Evolutionary conservation across 202 grass and related monocot species (phyloP).

Genomic region (Saccharum hybrid): DNA sequence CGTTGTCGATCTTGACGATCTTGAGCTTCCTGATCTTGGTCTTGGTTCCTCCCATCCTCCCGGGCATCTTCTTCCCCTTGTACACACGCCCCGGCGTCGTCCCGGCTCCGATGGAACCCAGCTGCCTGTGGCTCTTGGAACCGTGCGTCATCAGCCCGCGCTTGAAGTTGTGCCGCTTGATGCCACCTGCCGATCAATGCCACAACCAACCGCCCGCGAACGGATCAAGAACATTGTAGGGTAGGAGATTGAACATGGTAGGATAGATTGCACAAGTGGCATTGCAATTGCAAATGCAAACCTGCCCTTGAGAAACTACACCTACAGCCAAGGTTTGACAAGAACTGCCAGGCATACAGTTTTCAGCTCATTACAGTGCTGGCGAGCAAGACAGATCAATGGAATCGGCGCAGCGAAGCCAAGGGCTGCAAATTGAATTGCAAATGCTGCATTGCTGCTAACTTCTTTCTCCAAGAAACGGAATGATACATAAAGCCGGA

Average conservation of each 20-base stretch:
- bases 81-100: constrained; percentile 84
- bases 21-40: constrained; percentile 92
- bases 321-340: neutral
- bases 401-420: neutral
- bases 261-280: neutral
- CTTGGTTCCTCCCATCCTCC: constrained; percentile 81
- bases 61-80: constrained; percentile 88
- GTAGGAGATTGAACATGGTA: neutral
- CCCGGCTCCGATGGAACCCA: constrained; percentile 94
- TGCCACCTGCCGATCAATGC: constrained; percentile 67
- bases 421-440: neutral
- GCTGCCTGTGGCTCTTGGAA: constrained; percentile 91
- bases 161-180: constrained; percentile 92
- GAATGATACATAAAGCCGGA: no score
- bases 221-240: neutral
- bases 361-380: neutral
- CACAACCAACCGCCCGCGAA: neutral
- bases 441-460: neutral
- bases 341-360: neutral
- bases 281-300: neutral
- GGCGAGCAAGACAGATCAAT: no score
- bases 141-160: constrained; percentile 90
- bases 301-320: neutral
- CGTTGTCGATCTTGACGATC: constrained; percentile 80
- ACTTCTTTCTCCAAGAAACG: neutral